Base-by-base conservation (phyloP, 768 basidiomycete genomes). In the Boletus vinaceobasis region DNA sequence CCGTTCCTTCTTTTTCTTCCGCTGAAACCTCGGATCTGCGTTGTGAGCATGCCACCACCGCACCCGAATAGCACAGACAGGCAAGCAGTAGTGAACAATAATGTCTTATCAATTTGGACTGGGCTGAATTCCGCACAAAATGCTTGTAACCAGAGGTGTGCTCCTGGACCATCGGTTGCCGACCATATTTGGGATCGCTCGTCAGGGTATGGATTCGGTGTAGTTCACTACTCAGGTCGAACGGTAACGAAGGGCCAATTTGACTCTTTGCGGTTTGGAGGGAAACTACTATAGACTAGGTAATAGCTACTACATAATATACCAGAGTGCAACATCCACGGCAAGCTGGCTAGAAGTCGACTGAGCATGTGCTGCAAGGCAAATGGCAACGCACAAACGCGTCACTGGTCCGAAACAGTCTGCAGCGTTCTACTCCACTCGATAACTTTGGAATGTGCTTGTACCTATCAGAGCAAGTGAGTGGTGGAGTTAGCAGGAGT, bases 401-500 rank as follows among this genome's bases (percentile, higher is more conserved):
- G 15, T 67, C 47, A 68, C 17, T 48, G 47, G 14, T 52, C 52
- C 17, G 52, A 63, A 44, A 87, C 67, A 2, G 77, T 79, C 61
- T 84, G 79, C 51, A 91, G 71, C 3, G 86, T 87, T 65, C 78
- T 78, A 63, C 85, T 88, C 89, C 89, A 91, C 52, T 76, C 69
- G 9, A 80, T 74, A 10, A 91, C 90, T 64, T 82, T 90, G 23
- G 83, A 82, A 68, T 90, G 88, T 1, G 83, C 87, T 56, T 76
- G 75, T 19, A 90, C 87, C 87, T 89, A 57, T 14, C 38, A 44
- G 7, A 17, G 36, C 23, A 51, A 55, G 44, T 70, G 42, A 56
- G 26, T 31, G 21, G 9, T 21, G 21, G 23, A 35, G 5, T 31
- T n/a, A 31, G 17, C 26, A 15, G 19, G 32, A n/a, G 17, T 7